A percentile compares a stretch with the other conserved stretches of the same genome.
Conservation (phyloP, 352 stramenopile species). For the Globisporangium nodosum region DNA sequence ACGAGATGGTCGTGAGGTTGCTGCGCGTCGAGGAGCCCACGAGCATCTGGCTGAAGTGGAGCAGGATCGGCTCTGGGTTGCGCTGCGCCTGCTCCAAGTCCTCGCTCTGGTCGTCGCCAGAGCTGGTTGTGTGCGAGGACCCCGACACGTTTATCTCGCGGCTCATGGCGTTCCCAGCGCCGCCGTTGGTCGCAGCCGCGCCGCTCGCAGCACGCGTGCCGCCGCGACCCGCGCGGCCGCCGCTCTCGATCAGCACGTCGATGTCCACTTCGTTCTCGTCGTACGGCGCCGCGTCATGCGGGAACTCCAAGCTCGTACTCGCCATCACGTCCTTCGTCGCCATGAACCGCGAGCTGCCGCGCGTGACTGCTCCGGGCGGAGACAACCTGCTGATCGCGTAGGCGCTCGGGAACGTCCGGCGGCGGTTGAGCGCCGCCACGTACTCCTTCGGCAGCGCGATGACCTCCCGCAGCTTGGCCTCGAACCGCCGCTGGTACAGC, state of each 20-base stretch:
- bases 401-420: constrained; percentile 3
- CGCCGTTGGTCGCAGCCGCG: not conserved
- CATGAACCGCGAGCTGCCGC: not conserved
- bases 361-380: not conserved
- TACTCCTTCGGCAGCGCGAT: constrained; percentile 69
- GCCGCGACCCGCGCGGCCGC: constrained; percentile 1
- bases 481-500: constrained; percentile 76
- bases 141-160: constrained; percentile 25
- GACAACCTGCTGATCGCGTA: not conserved
- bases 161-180: not conserved
- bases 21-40: constrained; percentile 16
- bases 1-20: constrained; percentile 16
- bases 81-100: constrained; percentile 45
- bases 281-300: not conserved
- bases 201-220: not conserved
- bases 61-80: constrained; percentile 49
- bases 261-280: constrained; percentile 12
- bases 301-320: not conserved
- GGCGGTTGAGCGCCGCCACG: constrained; percentile 4
- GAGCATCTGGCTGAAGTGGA: constrained; percentile 35
- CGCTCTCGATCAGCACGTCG: constrained; percentile 5
- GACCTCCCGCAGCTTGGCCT: constrained; percentile 74
- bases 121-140: constrained; percentile 15
- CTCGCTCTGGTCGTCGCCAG: constrained; percentile 12
- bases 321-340: not conserved